phyloP scores from a whole-genome alignment of 768 basidiomycete genomes.

The Cyclocybe cylindracea region DNA sequence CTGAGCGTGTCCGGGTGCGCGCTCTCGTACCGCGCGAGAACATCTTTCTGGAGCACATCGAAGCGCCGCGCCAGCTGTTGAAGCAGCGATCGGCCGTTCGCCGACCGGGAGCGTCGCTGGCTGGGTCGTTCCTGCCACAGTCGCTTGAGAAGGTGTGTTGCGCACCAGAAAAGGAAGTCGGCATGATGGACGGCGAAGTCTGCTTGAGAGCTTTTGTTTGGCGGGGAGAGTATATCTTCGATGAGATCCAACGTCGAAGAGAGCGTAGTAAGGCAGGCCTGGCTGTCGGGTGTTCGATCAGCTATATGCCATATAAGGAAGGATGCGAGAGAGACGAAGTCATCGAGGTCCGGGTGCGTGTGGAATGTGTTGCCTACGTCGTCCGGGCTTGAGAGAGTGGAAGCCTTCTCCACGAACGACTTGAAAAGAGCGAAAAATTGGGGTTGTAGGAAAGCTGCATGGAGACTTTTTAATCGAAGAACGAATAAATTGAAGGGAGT shows the following conservation, averaged over 20 bases:
- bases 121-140: constrained; percentile 14
- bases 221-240: background rate
- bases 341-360: constrained; percentile 15
- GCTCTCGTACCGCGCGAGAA: too few relatives aligned
- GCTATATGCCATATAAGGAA: constrained; percentile 15
- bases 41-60: too few relatives aligned
- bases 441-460: background rate
- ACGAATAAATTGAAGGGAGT: background rate
- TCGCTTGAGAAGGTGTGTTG: constrained; percentile 10
- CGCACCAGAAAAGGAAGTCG: constrained; percentile 15
- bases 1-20: too few relatives aligned
- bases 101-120: too few relatives aligned
- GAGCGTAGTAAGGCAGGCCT: constrained; percentile 3
- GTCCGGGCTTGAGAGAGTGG: background rate
- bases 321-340: constrained; percentile 16
- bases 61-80: too few relatives aligned
- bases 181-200: background rate
- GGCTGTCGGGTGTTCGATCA: background rate
- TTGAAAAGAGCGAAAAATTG: constrained; percentile 16
- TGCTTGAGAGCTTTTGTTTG: background rate
- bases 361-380: constrained; percentile 9
- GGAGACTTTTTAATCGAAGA: background rate
- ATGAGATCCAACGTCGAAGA: constrained; percentile 4
- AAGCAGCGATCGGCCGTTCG: too few relatives aligned
- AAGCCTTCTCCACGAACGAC: constrained; percentile 8